These are phyloP conservation scores for Remersonia thermophila DNA, from an alignment of 2,329 filamentous ascomycete genomes.

Conservation along the genomic window DNA sequence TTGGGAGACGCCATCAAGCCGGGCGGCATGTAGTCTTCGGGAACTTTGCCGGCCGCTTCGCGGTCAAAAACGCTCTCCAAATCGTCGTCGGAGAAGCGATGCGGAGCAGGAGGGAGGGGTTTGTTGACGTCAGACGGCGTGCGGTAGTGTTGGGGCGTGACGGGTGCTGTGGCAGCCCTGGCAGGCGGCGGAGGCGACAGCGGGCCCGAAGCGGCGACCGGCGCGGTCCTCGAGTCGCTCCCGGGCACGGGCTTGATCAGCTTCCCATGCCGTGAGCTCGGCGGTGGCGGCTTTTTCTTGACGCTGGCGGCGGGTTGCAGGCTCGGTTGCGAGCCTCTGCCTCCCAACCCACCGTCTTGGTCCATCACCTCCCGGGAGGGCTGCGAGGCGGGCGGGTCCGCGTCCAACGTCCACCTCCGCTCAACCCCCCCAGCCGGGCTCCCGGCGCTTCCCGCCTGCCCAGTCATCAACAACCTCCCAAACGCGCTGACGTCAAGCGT, in stretches of 20 bases:
- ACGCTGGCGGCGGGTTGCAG: conserved; percentile 13
- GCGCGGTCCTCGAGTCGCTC: conserved; percentile 22
- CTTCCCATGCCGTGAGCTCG: conserved; percentile 67
- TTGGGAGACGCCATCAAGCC: conserved; percentile 22
- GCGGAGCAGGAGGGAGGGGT: conserved; percentile 45
- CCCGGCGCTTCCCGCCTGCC: conserved; percentile 29
- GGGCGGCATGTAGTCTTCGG: conserved; percentile 26
- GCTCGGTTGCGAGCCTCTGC: conserved; percentile 20
- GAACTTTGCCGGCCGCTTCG: conserved; percentile 39
- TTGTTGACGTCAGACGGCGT: conserved; percentile 45
- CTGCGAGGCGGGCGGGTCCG: neutral
- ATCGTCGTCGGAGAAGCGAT: conserved; percentile 33
- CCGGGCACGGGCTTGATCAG: conserved; percentile 42
- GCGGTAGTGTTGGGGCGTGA: conserved; percentile 19
- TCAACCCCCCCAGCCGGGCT: neutral
- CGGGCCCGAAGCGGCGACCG: conserved; percentile 12
- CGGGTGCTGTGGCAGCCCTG: conserved; percentile 9
- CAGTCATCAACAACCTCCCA: conserved; percentile 63
- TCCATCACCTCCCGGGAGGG: conserved; percentile 14
- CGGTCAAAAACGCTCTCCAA: conserved; percentile 41
- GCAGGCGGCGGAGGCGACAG: conserved; percentile 6
- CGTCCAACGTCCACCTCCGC: neutral
- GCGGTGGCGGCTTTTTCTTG: conserved; percentile 56
- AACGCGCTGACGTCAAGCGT: conserved; percentile 69
- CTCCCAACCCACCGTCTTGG: conserved; percentile 36